Conservation (phyloP, 2,329 filamentous ascomycete species). For the Beauveria sp. region DNA sequence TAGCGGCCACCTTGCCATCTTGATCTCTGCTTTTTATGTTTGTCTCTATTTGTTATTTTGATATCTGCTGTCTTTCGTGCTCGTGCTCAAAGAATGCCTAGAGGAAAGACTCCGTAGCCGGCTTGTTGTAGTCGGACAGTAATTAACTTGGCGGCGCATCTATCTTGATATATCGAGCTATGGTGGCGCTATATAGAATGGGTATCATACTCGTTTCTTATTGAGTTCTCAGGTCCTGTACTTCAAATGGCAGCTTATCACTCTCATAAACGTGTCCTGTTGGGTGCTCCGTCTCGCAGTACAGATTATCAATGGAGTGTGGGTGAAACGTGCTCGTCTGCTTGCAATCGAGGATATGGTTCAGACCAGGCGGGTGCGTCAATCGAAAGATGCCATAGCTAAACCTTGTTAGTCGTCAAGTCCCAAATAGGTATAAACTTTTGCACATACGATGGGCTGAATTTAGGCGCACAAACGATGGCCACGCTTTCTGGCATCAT, state of each 20-base stretch:
- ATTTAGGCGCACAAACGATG: conserved; percentile 87
- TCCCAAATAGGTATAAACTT: neutral
- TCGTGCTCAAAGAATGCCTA: too few relatives aligned
- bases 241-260: conserved; percentile 53
- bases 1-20: too few relatives aligned
- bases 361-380: conserved; percentile 85
- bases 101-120: too few relatives aligned
- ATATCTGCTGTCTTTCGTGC: too few relatives aligned
- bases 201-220: conserved; percentile 4
- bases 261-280: conserved; percentile 63
- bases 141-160: neutral
- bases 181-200: neutral
- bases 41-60: too few relatives aligned
- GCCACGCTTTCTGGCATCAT: conserved; percentile 96
- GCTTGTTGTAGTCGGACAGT: neutral
- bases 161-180: neutral
- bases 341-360: conserved; percentile 73
- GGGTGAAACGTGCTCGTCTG: conserved; percentile 81
- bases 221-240: conserved; percentile 42
- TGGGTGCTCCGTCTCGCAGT: conserved; percentile 64
- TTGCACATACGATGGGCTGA: conserved; percentile 59
- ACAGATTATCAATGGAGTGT: conserved; percentile 58
- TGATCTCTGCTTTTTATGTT: too few relatives aligned
- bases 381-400: conserved; percentile 89
- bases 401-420: neutral